Conservation (phyloP, 2,329 filamentous ascomycete species). For the Aspergillus calidoustus region DNA sequence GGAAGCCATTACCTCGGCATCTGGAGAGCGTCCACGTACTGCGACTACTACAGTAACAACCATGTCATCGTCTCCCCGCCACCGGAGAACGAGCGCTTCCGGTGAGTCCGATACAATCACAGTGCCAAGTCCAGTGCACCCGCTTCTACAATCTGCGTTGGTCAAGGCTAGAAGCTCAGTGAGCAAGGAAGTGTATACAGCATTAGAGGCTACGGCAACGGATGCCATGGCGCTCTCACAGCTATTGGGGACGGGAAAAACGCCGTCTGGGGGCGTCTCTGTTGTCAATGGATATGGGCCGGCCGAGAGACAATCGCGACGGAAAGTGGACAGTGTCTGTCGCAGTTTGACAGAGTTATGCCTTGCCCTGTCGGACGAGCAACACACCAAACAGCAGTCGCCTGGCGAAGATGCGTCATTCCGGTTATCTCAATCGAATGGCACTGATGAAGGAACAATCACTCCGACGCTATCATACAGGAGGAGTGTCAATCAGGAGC, state of each 20-base stretch:
- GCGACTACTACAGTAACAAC: constrained; percentile 91
- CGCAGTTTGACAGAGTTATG: constrained; percentile 91
- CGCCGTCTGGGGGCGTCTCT: constrained; percentile 54
- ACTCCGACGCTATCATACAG: constrained; percentile 39
- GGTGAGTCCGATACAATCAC: constrained; percentile 43
- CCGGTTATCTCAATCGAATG: constrained; percentile 29
- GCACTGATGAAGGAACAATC: constrained; percentile 31
- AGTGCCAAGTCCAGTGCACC: constrained; percentile 65
- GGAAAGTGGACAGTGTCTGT: constrained; percentile 92
- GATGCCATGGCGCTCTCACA: constrained; percentile 81
- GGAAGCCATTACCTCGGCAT: constrained; percentile 74
- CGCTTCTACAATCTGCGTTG: constrained; percentile 79
- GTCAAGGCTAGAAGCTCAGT: constrained; percentile 75
- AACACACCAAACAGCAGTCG: constrained; percentile 36
- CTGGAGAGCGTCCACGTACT: constrained; percentile 82
- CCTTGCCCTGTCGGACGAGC: constrained; percentile 74
- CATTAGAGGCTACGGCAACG: constrained; percentile 77
- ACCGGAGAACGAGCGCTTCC: constrained; percentile 56
- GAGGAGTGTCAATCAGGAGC: constrained; percentile 45
- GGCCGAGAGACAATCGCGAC: constrained; percentile 81
- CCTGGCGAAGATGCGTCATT: constrained; percentile 33
- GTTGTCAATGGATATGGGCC: constrained; percentile 42
- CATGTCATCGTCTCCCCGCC: constrained; percentile 85
- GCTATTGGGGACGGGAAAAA: constrained; percentile 74
- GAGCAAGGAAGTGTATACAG: constrained; percentile 72